These are phyloP conservation scores for Aspergillus cristatus DNA, from an alignment of 495 filamentous ascomycete species.

Conservation along the genomic window DNA sequence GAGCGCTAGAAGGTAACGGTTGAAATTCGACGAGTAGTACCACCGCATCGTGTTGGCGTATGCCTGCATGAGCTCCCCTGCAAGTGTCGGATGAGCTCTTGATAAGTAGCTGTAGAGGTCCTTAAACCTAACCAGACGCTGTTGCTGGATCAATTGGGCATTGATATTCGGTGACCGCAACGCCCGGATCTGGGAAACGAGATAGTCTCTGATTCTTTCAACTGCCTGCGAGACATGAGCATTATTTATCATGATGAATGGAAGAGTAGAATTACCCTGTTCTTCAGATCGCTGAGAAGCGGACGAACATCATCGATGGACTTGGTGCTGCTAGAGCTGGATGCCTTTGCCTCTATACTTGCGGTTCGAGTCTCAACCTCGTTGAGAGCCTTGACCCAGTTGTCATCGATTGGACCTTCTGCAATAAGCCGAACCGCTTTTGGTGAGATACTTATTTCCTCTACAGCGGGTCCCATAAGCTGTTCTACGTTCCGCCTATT, in stretches of 20 bases:
- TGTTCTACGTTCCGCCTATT: slow-evolving; percentile 87
- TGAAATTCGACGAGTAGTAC: slow-evolving; percentile 92
- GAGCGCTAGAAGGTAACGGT: slow-evolving; percentile 73
- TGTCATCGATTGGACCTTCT: slow-evolving; percentile 83
- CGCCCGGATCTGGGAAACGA: slow-evolving; percentile 89
- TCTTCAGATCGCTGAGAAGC: slow-evolving; percentile 69
- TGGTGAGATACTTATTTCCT: slow-evolving; percentile 83
- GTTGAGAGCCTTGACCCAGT: slow-evolving; percentile 75
- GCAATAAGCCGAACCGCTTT: slow-evolving; percentile 69
- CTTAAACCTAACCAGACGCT: slow-evolving; percentile 76
- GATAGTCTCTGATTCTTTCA: slow-evolving; percentile 85
- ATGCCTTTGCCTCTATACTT: slow-evolving; percentile 55
- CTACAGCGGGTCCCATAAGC: slow-evolving; percentile 78
- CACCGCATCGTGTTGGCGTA: slow-evolving; percentile 99
- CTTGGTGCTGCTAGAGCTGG: slow-evolving; percentile 55
- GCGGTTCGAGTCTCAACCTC: slow-evolving; percentile 74
- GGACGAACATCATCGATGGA: slow-evolving; percentile 77
- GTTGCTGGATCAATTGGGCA: slow-evolving; percentile 89
- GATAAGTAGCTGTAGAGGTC: slow-evolving; percentile 79
- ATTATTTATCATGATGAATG: no score
- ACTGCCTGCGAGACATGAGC: slow-evolving; percentile 52
- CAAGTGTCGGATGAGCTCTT: slow-evolving; percentile 65
- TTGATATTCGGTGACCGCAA: slow-evolving; percentile 91
- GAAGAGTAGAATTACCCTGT: slow-evolving; percentile 51
- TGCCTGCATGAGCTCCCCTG: slow-evolving; percentile 81